A percentile compares a stretch with the other conserved stretches of the same genome.
Conservation (phyloP, 148 eudicot genomes). For the Polygonum aviculare region DNA sequence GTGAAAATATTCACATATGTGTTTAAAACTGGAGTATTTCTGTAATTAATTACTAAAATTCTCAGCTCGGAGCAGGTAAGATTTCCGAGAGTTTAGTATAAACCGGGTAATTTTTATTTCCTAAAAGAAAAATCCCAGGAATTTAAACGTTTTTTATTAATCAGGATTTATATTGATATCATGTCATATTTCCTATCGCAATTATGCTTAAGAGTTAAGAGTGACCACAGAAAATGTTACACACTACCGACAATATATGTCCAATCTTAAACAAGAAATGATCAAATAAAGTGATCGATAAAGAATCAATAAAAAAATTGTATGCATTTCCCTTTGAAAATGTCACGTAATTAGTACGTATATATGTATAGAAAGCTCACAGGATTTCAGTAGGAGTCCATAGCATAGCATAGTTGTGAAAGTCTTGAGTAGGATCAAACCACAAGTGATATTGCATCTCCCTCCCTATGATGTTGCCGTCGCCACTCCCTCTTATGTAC, state of each 20-base stretch:
- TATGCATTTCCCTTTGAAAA: neutral
- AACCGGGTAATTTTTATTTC: too few species aligned
- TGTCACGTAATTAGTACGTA: neutral
- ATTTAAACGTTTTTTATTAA: too few species aligned
- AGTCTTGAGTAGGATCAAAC: conserved; percentile 24
- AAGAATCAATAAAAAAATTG: neutral
- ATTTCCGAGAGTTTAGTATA: too few species aligned
- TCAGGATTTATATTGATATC: neutral
- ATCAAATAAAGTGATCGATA: neutral
- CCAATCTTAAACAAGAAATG: neutral
- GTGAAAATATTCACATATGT: too few species aligned
- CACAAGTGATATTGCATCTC: conserved; percentile 27
- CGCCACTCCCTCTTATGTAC: conserved; percentile 35
- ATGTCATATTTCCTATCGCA: neutral
- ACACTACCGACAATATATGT: neutral
- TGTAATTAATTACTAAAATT: too few species aligned
- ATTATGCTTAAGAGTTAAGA: neutral
- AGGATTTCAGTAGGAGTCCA: conserved; percentile 17
- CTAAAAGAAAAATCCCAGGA: neutral
- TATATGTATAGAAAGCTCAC: neutral
- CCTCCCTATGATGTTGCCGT: conserved; percentile 29
- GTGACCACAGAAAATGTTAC: neutral
- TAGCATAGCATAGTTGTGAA: conserved; percentile 24
- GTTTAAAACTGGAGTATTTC: too few species aligned
- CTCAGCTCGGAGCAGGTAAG: too few species aligned